Evolutionary conservation across 345 rosid species (phyloP), one percentile per base, ranked within the genome.

Genomic region (Syzygium aromaticum): DNA sequence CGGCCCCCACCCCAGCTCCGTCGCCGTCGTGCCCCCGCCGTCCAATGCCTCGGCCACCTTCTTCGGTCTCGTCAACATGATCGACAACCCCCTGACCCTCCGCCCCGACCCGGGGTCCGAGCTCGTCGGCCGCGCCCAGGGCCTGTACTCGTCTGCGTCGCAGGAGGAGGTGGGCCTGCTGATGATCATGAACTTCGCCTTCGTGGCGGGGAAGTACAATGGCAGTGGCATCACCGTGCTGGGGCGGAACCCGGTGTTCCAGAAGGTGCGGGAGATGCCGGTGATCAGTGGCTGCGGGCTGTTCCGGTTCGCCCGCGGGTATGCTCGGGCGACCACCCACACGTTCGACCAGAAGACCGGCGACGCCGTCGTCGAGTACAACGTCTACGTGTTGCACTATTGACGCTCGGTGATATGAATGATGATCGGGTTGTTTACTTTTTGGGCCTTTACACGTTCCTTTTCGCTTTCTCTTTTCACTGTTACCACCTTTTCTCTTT

Each of bases 261-360:
- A 92, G 8, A 88, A 89, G 84, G 93, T 92, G n/a, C 91, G 98
- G 84, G 98, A 95, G 89, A 93, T 96, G 96, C 96, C 98, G 38
- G 93, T 96, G 86, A 84, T 94, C 54, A 96, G 97, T 51, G 97
- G 98, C 73, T 95, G 96, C 86, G 98, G 99, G 27, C 92, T 95
- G 56, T 94, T 96, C 94, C 91, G 97, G 78, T 93, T 95, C 85
- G 97, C 94, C 3, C 89, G 96, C 84, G 98, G 98, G 0, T 96
- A 94, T 89, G 97, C 90, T n/a, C 89, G 92, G 86, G 94, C 94
- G 1, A 89, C 82, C 49, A 96, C 97, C 16, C 88, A 91, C 84
- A 84, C 85, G 73, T 12, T 94, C 46, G 85, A 94, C 90, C 7
- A 22, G 23, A 88, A 61, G 49, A 89, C 89, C 5, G 90, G 92